These are phyloP conservation scores for Taxillus chinensis DNA, from an alignment of 164 flowering plant species.

Conservation along the genomic window DNA sequence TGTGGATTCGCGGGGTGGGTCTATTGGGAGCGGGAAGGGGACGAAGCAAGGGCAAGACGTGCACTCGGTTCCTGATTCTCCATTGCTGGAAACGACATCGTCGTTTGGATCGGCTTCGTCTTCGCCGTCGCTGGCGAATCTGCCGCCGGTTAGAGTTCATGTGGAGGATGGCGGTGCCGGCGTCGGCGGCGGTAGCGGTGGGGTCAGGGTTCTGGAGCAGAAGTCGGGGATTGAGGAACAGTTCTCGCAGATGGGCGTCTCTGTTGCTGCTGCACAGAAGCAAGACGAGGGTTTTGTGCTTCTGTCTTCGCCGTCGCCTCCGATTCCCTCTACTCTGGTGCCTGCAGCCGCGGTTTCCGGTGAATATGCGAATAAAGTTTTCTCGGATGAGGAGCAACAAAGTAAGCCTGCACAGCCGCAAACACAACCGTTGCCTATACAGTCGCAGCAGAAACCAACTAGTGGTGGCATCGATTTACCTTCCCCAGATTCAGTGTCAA, in stretches of 20 bases:
- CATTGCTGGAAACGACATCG: constrained; percentile 65
- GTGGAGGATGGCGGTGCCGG: constrained; percentile 26
- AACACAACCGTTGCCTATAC: constrained; percentile 12
- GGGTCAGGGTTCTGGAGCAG: constrained; percentile 21
- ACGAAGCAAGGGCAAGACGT: constrained; percentile 34
- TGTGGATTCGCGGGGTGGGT: constrained; percentile 12
- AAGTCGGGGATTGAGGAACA: constrained; percentile 59
- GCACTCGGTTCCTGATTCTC: constrained; percentile 67
- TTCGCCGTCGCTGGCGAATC: constrained; percentile 51
- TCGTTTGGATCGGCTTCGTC: constrained; percentile 75
- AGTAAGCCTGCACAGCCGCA: constrained; percentile 15
- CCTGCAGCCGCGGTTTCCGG: constrained; percentile 13
- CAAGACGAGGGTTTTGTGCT: constrained; percentile 36
- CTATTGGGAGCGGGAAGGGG: constrained; percentile 13
- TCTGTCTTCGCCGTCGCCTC: constrained; percentile 28
- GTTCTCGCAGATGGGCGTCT: constrained; percentile 45
- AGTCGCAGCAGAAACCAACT: constrained; percentile 31
- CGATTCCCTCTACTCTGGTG: constrained; percentile 16
- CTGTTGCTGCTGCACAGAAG: constrained; percentile 17
- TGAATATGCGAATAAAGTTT: constrained; percentile 39
- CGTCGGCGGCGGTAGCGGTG: constrained; percentile 1
- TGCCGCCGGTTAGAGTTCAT: constrained; percentile 64
- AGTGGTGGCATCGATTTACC: constrained; percentile 35
- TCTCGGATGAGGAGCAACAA: constrained; percentile 58
- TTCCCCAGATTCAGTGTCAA: constrained; percentile 59